Base-by-base conservation (phyloP, 768 basidiomycete species). In the Leccinum truebloodii region DNA sequence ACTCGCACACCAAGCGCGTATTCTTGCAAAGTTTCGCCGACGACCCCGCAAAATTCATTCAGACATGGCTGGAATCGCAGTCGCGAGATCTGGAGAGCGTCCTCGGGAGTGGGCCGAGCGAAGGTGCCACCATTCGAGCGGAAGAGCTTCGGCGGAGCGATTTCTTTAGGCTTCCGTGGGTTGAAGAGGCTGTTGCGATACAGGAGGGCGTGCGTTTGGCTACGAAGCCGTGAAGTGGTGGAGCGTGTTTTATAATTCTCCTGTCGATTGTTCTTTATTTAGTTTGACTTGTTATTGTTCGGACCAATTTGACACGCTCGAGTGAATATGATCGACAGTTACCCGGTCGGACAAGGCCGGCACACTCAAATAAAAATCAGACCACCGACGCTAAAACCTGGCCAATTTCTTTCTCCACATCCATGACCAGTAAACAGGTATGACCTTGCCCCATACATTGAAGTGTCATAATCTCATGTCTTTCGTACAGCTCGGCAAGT, bases 121-220 rank as follows among this genome's bases (percentile, higher is more conserved):
- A 92, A 64, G 90, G 89, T 28, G 80, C 85, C 69, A 86, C 86
- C 2, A 83, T 95, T 10, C 78, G 91, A n/a, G 91, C 92, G 59
- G 94, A 96, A 65, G 94, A 97, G 71, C 76, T 97, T 57, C 83
- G 88, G 62, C 78, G 93, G 55, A 94, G 91, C 69, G 94, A 97
- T 71, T 90, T 94, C 76, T 98, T 97, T 82, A 80, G 83, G 62
- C 74, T 96, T 69, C 92, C 94, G 4, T 98, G 95, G 95, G 94
- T 97, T 13, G 88, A 90, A 66, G 86, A 86, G 79, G 94, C 93
- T 6, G 87, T 94, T 55, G 87, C 89, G 8, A 84, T 95, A 22
- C 89, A 93, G 66, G 93, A 95, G 66, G 92, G 92, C 0, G 77
- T 87, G 71, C 82, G 90, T 37, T 72, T 92, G 56, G 88, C 88